A percentile compares a stretch with the other conserved stretches of the same genome.
Conservation (phyloP, 116 monocot genomes). For the Papilionanthe hybrid region DNA sequence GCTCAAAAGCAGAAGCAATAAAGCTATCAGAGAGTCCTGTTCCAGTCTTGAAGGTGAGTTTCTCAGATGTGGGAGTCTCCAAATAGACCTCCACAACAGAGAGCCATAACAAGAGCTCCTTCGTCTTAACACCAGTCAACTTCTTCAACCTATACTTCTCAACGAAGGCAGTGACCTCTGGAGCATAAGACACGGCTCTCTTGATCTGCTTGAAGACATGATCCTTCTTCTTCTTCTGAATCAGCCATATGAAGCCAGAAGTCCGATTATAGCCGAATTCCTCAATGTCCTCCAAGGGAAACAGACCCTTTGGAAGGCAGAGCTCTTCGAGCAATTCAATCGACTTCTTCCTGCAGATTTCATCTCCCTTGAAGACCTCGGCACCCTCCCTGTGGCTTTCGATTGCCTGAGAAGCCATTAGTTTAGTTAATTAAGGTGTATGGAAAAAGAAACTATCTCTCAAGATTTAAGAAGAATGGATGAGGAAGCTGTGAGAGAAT, state of each 20-base stretch:
- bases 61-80: constrained; percentile 22
- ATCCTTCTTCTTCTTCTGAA: no score
- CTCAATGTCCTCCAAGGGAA: no score
- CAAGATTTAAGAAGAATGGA: background rate
- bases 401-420: no score
- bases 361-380: no score
- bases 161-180: constrained; percentile 30
- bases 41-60: constrained; percentile 14
- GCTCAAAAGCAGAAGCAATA: constrained; percentile 22
- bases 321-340: no score
- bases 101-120: constrained; percentile 37
- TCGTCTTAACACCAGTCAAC: constrained; percentile 35
- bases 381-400: no score
- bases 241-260: no score
- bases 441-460: background rate
- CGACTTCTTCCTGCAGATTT: no score
- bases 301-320: no score
- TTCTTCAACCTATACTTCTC: constrained; percentile 22
- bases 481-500: background rate
- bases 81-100: constrained; percentile 31
- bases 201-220: no score
- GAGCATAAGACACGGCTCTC: constrained; percentile 11
- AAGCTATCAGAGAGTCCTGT: constrained; percentile 33
- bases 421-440: no score
- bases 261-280: no score